phyloP scores from a whole-genome alignment of 129 eudicot genomes.

The Flaveria bidentis region DNA sequence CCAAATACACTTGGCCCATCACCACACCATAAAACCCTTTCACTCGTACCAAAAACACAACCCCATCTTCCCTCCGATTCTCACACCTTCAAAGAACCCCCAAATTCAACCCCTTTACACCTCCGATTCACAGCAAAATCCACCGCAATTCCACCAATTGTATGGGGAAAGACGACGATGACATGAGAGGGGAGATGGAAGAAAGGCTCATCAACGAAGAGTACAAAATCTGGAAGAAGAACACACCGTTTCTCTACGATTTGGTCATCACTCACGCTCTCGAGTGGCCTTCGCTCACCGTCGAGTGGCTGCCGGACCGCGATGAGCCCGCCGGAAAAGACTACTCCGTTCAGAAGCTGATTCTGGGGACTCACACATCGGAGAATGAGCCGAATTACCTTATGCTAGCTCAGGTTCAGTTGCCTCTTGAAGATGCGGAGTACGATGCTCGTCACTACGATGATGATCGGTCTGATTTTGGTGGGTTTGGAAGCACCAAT shows the following conservation, averaged over 20 bases:
- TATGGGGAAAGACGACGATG: slow-evolving; percentile 60
- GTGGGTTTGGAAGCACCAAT: slow-evolving; percentile 77
- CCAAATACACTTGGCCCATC: slow-evolving; percentile 22
- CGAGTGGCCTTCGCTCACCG: slow-evolving; percentile 97
- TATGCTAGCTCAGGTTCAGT: slow-evolving; percentile 84
- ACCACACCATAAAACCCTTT: slow-evolving; percentile 26
- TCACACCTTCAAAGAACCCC: slow-evolving; percentile 28
- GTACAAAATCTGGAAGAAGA: slow-evolving; percentile 96
- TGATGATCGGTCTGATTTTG: slow-evolving; percentile 68
- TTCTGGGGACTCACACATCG: slow-evolving; percentile 92
- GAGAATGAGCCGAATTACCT: slow-evolving; percentile 90
- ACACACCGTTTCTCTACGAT: slow-evolving; percentile 93
- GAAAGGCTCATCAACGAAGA: slow-evolving; percentile 90
- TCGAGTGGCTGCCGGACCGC: slow-evolving; percentile 91
- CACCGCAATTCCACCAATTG: neutral
- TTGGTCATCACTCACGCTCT: slow-evolving; percentile 88
- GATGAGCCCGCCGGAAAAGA: slow-evolving; percentile 93
- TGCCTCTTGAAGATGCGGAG: slow-evolving; percentile 88
- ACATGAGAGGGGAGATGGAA: slow-evolving; percentile 73
- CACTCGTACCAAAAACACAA: no score
- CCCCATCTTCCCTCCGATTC: slow-evolving; percentile 26
- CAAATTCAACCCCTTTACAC: neutral
- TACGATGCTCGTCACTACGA: slow-evolving; percentile 85
- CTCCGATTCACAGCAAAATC: slow-evolving; percentile 7
- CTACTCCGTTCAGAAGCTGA: slow-evolving; percentile 86